phyloP scores from a whole-genome alignment of 2,329 filamentous ascomycete genomes.

The Venturia aucupariae region DNA sequence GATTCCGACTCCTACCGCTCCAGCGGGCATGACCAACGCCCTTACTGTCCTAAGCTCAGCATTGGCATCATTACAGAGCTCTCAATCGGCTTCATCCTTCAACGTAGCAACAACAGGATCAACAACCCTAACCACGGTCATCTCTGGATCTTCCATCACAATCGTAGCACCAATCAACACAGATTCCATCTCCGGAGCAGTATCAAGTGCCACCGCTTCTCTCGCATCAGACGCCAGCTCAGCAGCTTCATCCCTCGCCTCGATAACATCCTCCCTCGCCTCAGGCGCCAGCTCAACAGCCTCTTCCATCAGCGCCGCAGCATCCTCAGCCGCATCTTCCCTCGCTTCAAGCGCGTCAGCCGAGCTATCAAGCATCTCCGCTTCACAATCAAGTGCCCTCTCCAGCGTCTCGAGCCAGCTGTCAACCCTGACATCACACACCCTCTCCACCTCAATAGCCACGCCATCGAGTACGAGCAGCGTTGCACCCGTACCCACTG shows the following conservation, averaged over 20 bases:
- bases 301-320: conserved; percentile 27
- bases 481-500: conserved; percentile 23
- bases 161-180: conserved; percentile 3
- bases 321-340: not conserved
- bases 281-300: conserved; percentile 47
- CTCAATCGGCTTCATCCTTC: not conserved
- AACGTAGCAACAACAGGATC: not conserved
- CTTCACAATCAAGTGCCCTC: not conserved
- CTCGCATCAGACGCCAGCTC: conserved; percentile 46
- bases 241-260: conserved; percentile 45
- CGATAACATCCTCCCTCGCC: conserved; percentile 20
- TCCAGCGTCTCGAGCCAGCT: not conserved
- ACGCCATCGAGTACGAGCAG: conserved; percentile 19
- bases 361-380: not conserved
- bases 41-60: not conserved
- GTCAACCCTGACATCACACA: not conserved
- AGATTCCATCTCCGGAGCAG: not conserved
- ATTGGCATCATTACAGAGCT: not conserved
- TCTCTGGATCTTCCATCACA: not conserved
- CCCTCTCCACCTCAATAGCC: not conserved
- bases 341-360: not conserved
- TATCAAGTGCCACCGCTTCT: not conserved
- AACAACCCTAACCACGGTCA: not conserved
- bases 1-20: not conserved
- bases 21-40: not conserved